A percentile compares a stretch with the other conserved stretches of the same genome.
These are phyloP conservation scores for Phytophthora fragariae DNA, from an alignment of 352 stramenopile genomes.

Conservation along the genomic window DNA sequence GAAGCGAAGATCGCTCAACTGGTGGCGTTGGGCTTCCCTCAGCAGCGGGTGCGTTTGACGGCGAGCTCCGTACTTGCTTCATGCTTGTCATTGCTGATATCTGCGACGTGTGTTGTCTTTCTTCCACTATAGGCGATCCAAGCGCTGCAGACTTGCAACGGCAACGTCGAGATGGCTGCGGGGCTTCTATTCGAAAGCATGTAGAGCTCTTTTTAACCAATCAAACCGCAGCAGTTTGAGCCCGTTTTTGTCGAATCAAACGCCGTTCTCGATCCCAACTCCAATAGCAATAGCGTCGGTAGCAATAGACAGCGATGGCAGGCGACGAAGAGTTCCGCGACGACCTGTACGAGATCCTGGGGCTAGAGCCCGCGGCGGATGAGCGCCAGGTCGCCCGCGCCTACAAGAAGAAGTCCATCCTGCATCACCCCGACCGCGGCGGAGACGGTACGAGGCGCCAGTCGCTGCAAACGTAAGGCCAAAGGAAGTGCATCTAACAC, in stretches of 20 bases:
- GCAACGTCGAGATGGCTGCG: slow-evolving; percentile 84
- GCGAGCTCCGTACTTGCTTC: neutral
- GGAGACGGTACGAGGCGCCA: slow-evolving; percentile 62
- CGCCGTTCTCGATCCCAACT: neutral
- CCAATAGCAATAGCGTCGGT: neutral
- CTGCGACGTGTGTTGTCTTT: slow-evolving; percentile 29
- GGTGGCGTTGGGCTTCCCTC: slow-evolving; percentile 71
- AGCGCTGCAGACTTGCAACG: slow-evolving; percentile 74
- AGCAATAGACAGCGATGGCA: slow-evolving; percentile 28
- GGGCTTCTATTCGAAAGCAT: slow-evolving; percentile 82
- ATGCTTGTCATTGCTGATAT: slow-evolving; percentile 11
- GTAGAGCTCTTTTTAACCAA: slow-evolving; percentile 38
- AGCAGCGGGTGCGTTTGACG: slow-evolving; percentile 52
- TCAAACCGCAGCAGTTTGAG: slow-evolving; percentile 5
- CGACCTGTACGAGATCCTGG: slow-evolving; percentile 82
- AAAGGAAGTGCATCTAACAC: neutral
- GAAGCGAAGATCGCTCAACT: slow-evolving; percentile 73
- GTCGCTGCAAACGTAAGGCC: neutral
- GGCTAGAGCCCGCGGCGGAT: slow-evolving; percentile 68
- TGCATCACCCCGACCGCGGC: slow-evolving; percentile 82
- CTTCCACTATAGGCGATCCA: slow-evolving; percentile 56
- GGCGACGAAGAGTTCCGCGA: slow-evolving; percentile 48
- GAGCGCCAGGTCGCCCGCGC: slow-evolving; percentile 77
- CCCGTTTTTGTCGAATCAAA: slow-evolving; percentile 34
- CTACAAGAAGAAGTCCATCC: slow-evolving; percentile 86